These are phyloP conservation scores for Penicillium daleae DNA, from an alignment of 495 filamentous ascomycete species.

Conservation along the genomic window DNA sequence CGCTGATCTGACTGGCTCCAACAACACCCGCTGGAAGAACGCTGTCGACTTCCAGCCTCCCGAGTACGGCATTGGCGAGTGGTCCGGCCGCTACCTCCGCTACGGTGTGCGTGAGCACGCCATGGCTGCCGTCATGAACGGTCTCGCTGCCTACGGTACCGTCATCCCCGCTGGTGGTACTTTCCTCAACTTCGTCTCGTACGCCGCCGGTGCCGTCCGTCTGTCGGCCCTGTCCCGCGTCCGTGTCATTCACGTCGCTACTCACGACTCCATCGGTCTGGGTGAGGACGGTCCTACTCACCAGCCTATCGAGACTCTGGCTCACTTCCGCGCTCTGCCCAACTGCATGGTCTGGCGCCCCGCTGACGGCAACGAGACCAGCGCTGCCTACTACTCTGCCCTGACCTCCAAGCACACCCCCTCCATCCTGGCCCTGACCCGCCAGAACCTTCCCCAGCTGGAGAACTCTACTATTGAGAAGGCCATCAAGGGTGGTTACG, in stretches of 20 bases:
- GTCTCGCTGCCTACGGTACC: conserved; percentile 92
- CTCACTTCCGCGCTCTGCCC: conserved; percentile 97
- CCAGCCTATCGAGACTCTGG: conserved; percentile 99
- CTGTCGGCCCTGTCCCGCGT: conserved; percentile 90
- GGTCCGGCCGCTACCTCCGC: conserved; percentile 89
- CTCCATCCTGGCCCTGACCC: conserved; percentile 89
- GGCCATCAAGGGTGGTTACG: conserved; percentile 94
- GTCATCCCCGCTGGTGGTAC: conserved; percentile 92
- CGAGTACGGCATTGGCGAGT: conserved; percentile 79
- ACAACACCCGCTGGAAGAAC: conserved; percentile 97
- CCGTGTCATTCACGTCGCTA: conserved; percentile 94
- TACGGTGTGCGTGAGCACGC: conserved; percentile 97
- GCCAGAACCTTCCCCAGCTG: conserved; percentile 98
- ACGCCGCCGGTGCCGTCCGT: conserved; percentile 93
- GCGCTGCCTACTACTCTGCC: conserved; percentile 95
- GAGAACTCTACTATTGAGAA: conserved; percentile 87
- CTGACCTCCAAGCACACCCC: conserved; percentile 91
- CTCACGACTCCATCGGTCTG: conserved; percentile 99
- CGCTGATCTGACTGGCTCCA: conserved; percentile 96
- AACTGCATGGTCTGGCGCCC: conserved; percentile 99
- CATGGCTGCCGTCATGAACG: conserved; percentile 99
- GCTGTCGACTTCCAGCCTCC: conserved; percentile 98
- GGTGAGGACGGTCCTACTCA: conserved; percentile 99
- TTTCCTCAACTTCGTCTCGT: conserved; percentile 99
- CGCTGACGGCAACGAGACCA: conserved; percentile 98